Conservation (phyloP, 768 basidiomycete species). For the Auriscalpium microsporum region DNA sequence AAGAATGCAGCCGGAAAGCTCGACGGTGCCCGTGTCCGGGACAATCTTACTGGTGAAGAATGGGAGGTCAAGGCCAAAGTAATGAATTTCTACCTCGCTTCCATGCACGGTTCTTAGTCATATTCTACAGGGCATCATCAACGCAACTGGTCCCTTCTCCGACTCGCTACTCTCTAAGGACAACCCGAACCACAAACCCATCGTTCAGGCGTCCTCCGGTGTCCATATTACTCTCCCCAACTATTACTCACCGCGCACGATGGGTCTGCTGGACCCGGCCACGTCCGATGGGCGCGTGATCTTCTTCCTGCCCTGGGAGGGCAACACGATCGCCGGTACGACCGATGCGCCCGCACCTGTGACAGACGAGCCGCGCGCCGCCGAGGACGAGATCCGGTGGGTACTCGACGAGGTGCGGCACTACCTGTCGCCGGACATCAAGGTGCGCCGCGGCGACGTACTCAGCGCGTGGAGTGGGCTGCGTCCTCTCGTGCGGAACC, state of each 20-base stretch:
- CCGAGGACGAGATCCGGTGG: slow-evolving; percentile 95
- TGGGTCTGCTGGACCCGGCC: slow-evolving; percentile 92
- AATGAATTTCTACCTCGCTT: neutral
- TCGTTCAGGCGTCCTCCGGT: slow-evolving; percentile 88
- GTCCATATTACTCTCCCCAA: slow-evolving; percentile 95
- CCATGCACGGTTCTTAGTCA: neutral
- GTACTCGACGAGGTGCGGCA: slow-evolving; percentile 86
- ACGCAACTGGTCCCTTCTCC: slow-evolving; percentile 93
- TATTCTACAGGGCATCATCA: slow-evolving; percentile 70
- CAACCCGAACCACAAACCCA: slow-evolving; percentile 66
- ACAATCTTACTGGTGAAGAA: slow-evolving; percentile 75
- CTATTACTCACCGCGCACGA: slow-evolving; percentile 90
- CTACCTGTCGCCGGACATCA: slow-evolving; percentile 88
- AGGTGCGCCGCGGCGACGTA: slow-evolving; percentile 90
- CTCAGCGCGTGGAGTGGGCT: slow-evolving; percentile 93
- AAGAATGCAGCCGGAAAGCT: slow-evolving; percentile 62
- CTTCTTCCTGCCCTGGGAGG: slow-evolving; percentile 99
- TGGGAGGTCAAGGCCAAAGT: slow-evolving; percentile 80
- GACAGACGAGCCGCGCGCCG: slow-evolving; percentile 65
- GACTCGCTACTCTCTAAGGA: slow-evolving; percentile 82
- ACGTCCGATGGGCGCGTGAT: slow-evolving; percentile 97
- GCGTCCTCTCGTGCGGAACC: slow-evolving; percentile 83
- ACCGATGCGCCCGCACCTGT: slow-evolving; percentile 80
- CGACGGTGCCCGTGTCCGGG: slow-evolving; percentile 66
- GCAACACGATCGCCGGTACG: slow-evolving; percentile 94